These are phyloP conservation scores for Eleusine coracana DNA, from an alignment of 176 grass and related monocot genomes.

Conservation along the genomic window DNA sequence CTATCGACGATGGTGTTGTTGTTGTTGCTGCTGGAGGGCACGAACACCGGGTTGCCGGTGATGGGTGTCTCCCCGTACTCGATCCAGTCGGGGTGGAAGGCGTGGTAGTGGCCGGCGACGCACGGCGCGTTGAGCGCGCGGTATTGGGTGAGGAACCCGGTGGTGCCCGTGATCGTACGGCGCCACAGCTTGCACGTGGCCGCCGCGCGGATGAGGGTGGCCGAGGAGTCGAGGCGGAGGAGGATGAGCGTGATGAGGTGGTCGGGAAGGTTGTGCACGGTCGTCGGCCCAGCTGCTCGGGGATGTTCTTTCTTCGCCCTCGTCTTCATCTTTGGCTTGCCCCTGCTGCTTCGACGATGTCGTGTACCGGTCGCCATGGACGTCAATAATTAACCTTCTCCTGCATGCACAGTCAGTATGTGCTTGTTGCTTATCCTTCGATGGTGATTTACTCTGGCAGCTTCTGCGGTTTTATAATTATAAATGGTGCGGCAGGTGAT, in stretches of 20 bases:
- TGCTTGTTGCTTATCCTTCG: no score
- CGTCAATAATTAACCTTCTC: no score
- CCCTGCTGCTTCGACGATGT: not conserved
- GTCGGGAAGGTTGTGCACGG: conserved; percentile 26
- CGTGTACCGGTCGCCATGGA: not conserved
- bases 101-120: conserved; percentile 38
- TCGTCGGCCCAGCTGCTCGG: not conserved
- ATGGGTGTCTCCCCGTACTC: not conserved
- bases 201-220: conserved; percentile 26
- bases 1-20: not conserved
- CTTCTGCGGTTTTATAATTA: no score
- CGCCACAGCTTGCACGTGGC: conserved; percentile 21
- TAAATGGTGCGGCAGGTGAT: no score
- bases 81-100: not conserved
- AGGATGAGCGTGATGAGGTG: conserved; percentile 19
- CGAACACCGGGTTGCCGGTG: not conserved
- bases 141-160: not conserved
- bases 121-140: not conserved
- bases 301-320: no score
- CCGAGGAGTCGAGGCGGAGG: not conserved
- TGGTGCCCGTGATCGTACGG: not conserved
- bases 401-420: no score
- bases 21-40: not conserved
- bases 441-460: no score
- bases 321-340: not conserved